phyloP scores from a whole-genome alignment of 495 filamentous ascomycete genomes.

The Bathelium albidoporum region DNA sequence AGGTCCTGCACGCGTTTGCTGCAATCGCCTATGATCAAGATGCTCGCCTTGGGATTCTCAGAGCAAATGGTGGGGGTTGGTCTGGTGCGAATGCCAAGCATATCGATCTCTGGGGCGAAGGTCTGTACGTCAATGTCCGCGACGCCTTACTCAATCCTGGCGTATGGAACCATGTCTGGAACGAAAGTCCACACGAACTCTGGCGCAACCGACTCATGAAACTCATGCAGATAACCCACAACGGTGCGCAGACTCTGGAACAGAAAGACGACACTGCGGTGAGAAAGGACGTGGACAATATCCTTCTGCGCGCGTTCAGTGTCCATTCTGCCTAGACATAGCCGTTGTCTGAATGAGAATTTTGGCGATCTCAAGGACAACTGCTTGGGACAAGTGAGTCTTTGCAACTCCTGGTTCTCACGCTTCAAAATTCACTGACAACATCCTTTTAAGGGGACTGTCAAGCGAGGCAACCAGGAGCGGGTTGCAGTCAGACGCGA shows the following conservation, averaged over 20 bases:
- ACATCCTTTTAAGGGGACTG: too few relatives aligned
- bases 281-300: not conserved
- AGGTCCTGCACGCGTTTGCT: not conserved
- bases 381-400: too few relatives aligned
- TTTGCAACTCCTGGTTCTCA: too few relatives aligned
- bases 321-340: too few relatives aligned
- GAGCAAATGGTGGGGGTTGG: not conserved
- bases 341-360: too few relatives aligned
- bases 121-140: not conserved
- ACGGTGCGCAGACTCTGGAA: not conserved
- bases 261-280: not conserved
- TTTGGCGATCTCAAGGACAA: too few relatives aligned
- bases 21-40: not conserved
- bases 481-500: too few relatives aligned
- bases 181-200: not conserved
- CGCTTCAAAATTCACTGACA: too few relatives aligned
- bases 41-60: not conserved
- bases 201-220: not conserved
- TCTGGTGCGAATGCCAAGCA: not conserved
- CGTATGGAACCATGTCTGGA: not conserved
- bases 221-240: not conserved
- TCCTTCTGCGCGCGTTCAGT: too few relatives aligned
- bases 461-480: too few relatives aligned
- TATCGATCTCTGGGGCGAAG: conserved; percentile 1
- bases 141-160: not conserved